Evolutionary conservation across 2,329 filamentous ascomycete species (phyloP).

Genomic region (Claviceps pazoutovae): DNA sequence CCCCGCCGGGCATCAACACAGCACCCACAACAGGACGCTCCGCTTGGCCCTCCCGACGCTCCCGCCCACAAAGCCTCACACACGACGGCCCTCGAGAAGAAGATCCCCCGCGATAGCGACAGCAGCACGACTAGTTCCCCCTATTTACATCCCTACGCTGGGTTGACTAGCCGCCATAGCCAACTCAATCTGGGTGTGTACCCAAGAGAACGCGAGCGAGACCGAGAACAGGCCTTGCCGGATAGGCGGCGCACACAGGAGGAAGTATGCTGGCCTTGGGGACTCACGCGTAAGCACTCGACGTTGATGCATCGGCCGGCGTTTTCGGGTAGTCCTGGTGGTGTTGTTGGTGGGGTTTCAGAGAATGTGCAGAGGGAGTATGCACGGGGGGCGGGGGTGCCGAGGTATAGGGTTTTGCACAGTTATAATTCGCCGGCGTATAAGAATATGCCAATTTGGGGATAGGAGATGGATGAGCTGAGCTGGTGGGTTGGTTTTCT

Average conservation of each 20-base stretch:
- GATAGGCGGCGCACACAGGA: too few relatives aligned
- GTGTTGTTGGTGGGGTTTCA: too few relatives aligned
- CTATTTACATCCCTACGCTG: background rate
- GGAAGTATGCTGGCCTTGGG: too few relatives aligned
- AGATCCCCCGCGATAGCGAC: background rate
- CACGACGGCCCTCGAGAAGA: background rate
- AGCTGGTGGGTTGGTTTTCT: too few relatives aligned
- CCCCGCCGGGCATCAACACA: background rate
- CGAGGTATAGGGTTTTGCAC: conserved; percentile 40
- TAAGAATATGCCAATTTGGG: conserved; percentile 40
- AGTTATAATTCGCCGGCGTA: conserved; percentile 47
- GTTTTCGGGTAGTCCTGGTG: background rate
- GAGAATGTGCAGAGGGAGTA: too few relatives aligned
- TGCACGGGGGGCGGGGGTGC: background rate
- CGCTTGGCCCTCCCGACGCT: background rate
- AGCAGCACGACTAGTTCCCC: background rate
- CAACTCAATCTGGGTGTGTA: background rate
- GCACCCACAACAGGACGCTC: background rate
- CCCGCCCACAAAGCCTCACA: background rate
- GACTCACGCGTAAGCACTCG: conserved; percentile 4
- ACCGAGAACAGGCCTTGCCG: background rate
- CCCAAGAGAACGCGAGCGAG: background rate
- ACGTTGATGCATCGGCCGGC: conserved; percentile 4
- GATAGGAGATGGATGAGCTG: conserved; percentile 14
- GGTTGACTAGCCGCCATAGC: background rate